A percentile compares a stretch with the other conserved stretches of the same genome.
phyloP scores from a whole-genome alignment of 371 early-diverging fungal genomes.

The Mucor mucedo region DNA sequence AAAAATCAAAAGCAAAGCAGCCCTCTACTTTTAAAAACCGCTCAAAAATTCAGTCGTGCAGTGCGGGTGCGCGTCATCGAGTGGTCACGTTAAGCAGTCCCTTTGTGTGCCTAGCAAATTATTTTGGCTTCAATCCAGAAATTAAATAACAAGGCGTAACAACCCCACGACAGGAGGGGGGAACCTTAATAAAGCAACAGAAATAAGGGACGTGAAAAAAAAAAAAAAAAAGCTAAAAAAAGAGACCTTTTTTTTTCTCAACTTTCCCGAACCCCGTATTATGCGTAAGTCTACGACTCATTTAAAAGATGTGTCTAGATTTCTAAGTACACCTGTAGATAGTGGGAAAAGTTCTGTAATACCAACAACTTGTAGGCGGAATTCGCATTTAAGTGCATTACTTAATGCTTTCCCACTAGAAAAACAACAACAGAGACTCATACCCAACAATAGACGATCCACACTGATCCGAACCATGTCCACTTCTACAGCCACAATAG shows the following conservation, averaged over 20 bases:
- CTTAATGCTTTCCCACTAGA: constrained; percentile 33
- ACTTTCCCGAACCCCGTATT: constrained; percentile 1
- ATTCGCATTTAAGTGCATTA: constrained; percentile 37
- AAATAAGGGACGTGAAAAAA: background rate
- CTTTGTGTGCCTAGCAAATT: constrained; percentile 24
- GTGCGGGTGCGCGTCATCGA: constrained; percentile 13
- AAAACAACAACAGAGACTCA: constrained; percentile 16
- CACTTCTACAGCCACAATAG: constrained; percentile 17
- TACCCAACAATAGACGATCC: constrained; percentile 29
- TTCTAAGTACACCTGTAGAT: constrained; percentile 29
- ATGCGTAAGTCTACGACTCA: constrained; percentile 53
- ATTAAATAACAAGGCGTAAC: constrained; percentile 20
- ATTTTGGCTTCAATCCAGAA: constrained; percentile 8
- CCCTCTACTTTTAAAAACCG: background rate
- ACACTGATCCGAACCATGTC: constrained; percentile 21
- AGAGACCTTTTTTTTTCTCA: background rate
- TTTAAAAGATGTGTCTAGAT: constrained; percentile 47
- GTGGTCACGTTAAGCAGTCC: constrained; percentile 20
- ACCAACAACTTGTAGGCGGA: constrained; percentile 33
- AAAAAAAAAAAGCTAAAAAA: background rate
- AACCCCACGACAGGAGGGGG: background rate
- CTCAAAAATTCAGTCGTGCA: background rate
- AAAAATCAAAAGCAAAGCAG: no score
- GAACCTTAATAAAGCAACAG: background rate
- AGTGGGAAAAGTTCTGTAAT: constrained; percentile 22